Evolutionary conservation across 192 early-diverging fungal species (phyloP), one percentile per base, ranked within the genome.

Genomic region (Phycomyces nitens): DNA sequence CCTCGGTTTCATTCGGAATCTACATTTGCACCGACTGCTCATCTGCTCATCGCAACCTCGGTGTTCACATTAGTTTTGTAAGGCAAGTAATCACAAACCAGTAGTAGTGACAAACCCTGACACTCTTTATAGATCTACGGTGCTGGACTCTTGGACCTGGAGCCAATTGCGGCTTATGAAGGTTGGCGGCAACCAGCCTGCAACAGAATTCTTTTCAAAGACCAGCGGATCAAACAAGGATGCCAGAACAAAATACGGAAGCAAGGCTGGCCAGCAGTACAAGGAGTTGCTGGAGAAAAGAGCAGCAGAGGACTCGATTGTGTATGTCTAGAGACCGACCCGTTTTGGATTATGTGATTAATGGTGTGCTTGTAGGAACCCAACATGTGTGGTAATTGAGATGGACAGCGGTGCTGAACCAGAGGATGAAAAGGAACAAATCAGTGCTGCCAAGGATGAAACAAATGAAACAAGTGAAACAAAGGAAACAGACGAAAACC

Each of bases 1-100:
- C 93, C 29, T 87, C 88, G 56, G 90, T 96, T 24, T 91, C 94
- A 1, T 96, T 88, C 74, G 96, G 94, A 41, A 86, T 97, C 26
- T 99, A 96, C 69, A 80, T 99, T 56, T 99, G 96, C 72, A 84
- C 93, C 39, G 95, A 99, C 64, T 99, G 96, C 76, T 96, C 94
- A 16, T 89, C 94, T 3, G 90, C 93, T 10, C 96, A 99, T 68
- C 86, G 96, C 61, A 93, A 92, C 60, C 85, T 99, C 75, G 96
- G 96, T 42, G 96, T 99, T 21, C 96, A 99, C 71, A 93, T 99
- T 44, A 91, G 92, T n/a, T 99, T 98, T 88, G 95, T 96, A 6
- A 80, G 96, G 89, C 92, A 77, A 52, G 47, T n/a, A n/a, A n/a
- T n/a, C n/a, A n/a, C n/a, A n/a, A n/a, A n/a, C n/a, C n/a, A n/a